Conservation (phyloP, 139 green algal genomes). For the Chlamydomonas urium region DNA sequence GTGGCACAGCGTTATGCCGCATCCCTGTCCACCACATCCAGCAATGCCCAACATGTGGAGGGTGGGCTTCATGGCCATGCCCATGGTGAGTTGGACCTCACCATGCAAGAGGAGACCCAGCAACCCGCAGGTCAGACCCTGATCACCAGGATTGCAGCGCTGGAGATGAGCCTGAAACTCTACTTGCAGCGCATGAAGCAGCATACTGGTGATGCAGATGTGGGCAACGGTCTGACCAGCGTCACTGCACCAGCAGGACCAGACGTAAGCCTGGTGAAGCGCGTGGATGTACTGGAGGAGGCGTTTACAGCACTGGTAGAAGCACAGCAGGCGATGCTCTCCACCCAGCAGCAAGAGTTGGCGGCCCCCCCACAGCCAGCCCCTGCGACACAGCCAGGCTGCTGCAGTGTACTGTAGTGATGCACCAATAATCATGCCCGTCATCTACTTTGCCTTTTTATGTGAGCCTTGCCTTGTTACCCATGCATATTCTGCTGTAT, state of each 20-base stretch:
- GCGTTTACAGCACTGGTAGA: slow-evolving; percentile 51
- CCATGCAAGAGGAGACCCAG: too few species aligned
- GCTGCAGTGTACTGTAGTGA: slow-evolving; percentile 5
- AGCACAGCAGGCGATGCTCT: slow-evolving; percentile 42
- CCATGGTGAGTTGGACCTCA: too few species aligned
- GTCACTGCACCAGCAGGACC: slow-evolving; percentile 19
- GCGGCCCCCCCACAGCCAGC: not conserved
- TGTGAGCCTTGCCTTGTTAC: not conserved
- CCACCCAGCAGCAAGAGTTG: not conserved
- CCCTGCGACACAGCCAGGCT: not conserved
- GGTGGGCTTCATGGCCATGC: too few species aligned
- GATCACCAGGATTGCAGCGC: not conserved
- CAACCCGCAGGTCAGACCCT: too few species aligned
- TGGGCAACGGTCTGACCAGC: not conserved
- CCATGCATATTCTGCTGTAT: not conserved
- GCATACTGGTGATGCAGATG: not conserved
- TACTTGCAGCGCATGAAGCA: not conserved
- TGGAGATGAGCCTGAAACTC: not conserved
- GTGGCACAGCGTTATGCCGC: too few species aligned
- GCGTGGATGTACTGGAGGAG: slow-evolving; percentile 66
- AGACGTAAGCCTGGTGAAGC: slow-evolving; percentile 56
- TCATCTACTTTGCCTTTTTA: not conserved
- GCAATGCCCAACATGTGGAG: too few species aligned
- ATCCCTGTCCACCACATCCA: too few species aligned
- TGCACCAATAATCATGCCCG: too few species aligned